Percentiles rank a stretch among this genome's conserved stretches.
Evolutionary conservation across 805 yeast species (phyloP).

Genomic region (Yarrowia keelungensis): DNA sequence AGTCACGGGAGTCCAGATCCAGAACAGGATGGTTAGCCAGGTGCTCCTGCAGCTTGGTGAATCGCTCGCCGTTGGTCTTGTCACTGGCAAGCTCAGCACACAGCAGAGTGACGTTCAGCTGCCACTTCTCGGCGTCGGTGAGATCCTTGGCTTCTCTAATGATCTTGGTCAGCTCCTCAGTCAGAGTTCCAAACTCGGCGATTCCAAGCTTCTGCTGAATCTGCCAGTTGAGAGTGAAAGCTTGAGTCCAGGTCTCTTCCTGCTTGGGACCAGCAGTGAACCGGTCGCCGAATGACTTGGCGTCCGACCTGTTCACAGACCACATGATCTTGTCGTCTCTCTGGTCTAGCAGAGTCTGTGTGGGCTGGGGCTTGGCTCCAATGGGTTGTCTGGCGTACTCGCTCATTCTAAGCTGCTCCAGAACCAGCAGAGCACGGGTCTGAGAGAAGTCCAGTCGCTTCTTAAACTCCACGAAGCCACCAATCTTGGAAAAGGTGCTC

Average conservation of each 20-base stretch:
- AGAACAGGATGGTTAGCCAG: slow-evolving; percentile 5
- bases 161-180: background rate
- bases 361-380: slow-evolving; percentile 26
- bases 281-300: slow-evolving; percentile 43
- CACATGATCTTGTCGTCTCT: slow-evolving; percentile 65
- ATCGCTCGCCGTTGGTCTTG: slow-evolving; percentile 39
- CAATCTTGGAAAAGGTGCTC: slow-evolving; percentile 68
- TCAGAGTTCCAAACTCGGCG: slow-evolving; percentile 28
- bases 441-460: slow-evolving; percentile 22
- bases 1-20: slow-evolving; percentile 36
- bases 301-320: slow-evolving; percentile 56
- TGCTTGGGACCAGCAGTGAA: slow-evolving; percentile 46
- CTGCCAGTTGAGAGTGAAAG: slow-evolving; percentile 50
- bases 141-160: background rate
- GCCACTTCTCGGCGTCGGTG: slow-evolving; percentile 17
- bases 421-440: slow-evolving; percentile 12
- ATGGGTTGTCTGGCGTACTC: slow-evolving; percentile 26
- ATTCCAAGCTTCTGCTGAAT: slow-evolving; percentile 43
- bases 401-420: slow-evolving; percentile 27
- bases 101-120: slow-evolving; percentile 1
- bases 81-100: slow-evolving; percentile 17
- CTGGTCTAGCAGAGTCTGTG: slow-evolving; percentile 53
- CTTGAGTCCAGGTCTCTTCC: slow-evolving; percentile 49
- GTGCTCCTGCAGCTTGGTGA: slow-evolving; percentile 25
- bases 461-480: slow-evolving; percentile 66